Percentiles rank a stretch among this genome's conserved stretches.
Conservation (phyloP, 371 early-diverging fungal species). For the Polyrhizophydium stewartii region DNA sequence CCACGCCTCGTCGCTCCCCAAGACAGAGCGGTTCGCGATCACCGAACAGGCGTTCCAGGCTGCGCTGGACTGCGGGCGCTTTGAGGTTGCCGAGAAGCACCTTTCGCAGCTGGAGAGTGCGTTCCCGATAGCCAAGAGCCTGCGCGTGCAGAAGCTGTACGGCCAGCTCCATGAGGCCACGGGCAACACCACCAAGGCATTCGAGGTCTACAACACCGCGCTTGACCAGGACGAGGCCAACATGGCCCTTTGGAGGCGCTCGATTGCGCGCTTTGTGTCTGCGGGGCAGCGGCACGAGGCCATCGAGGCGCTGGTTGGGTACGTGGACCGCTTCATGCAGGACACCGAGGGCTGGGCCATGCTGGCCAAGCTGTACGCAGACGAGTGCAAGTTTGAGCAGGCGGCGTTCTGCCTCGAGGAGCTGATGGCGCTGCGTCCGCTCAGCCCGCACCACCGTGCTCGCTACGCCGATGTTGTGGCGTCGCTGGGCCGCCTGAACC, state of each 20-base stretch:
- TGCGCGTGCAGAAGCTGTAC: constrained; percentile 59
- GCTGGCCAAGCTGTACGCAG: constrained; percentile 67
- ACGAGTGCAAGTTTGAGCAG: constrained; percentile 64
- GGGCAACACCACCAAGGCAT: constrained; percentile 63
- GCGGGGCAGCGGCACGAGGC: constrained; percentile 66
- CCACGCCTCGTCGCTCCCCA: constrained; percentile 3
- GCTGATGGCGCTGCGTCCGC: constrained; percentile 73
- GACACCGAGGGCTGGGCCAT: constrained; percentile 89
- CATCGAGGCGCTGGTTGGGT: constrained; percentile 63
- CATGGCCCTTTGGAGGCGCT: constrained; percentile 16
- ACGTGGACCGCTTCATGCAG: constrained; percentile 74
- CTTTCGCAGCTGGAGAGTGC: constrained; percentile 53
- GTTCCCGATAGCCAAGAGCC: constrained; percentile 50
- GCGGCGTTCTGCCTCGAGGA: constrained; percentile 90
- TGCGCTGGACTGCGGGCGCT: constrained; percentile 70
- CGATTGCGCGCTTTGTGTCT: constrained; percentile 60
- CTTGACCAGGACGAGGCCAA: constrained; percentile 26
- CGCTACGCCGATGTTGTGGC: constrained; percentile 73
- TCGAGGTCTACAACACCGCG: constrained; percentile 29
- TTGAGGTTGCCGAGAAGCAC: constrained; percentile 57
- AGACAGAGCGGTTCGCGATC: constrained; percentile 36
- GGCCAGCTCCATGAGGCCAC: constrained; percentile 71
- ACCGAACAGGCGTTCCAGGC: constrained; percentile 80
- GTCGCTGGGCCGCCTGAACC: constrained; percentile 19
- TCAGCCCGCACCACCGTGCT: constrained; percentile 75